Evolutionary conservation across 352 stramenopile genomes (phyloP).

Genomic region (Phytophthora macrochlamydospora): DNA sequence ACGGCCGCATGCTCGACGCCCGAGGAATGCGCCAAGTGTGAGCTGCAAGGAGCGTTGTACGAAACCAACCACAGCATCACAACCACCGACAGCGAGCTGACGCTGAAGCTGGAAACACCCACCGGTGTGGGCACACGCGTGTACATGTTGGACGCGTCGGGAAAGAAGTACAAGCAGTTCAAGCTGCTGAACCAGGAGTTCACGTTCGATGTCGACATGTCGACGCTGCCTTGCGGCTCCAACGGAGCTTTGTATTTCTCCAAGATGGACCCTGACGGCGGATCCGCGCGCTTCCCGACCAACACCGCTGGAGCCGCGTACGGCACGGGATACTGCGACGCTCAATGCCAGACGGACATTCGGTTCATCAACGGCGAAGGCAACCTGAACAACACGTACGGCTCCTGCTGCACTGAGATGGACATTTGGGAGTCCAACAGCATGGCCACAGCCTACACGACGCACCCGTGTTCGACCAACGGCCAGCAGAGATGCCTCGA

Average conservation of each 20-base stretch:
- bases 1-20: slow-evolving; percentile 40
- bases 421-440: slow-evolving; percentile 58
- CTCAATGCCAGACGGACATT: slow-evolving; percentile 55
- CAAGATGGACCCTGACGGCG: slow-evolving; percentile 53
- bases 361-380: slow-evolving; percentile 60
- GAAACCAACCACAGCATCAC: slow-evolving; percentile 49
- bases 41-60: slow-evolving; percentile 62
- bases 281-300: slow-evolving; percentile 29
- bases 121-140: slow-evolving; percentile 58
- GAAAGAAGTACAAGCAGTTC: slow-evolving; percentile 45
- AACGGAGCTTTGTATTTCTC: slow-evolving; percentile 57
- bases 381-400: slow-evolving; percentile 45
- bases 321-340: slow-evolving; percentile 62
- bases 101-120: slow-evolving; percentile 52
- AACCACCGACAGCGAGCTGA: slow-evolving; percentile 29
- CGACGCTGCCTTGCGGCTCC: slow-evolving; percentile 46
- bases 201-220: slow-evolving; percentile 55
- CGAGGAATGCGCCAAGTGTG: slow-evolving; percentile 47
- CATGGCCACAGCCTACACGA: slow-evolving; percentile 37
- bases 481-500: slow-evolving; percentile 29
- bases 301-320: slow-evolving; percentile 51
- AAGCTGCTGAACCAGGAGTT: slow-evolving; percentile 63
- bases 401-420: slow-evolving; percentile 57
- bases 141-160: slow-evolving; percentile 43
- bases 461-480: slow-evolving; percentile 41